Base-by-base conservation (phyloP, 1,139 yeast species). In the Zygosaccharomyces pseudobailii region DNA sequence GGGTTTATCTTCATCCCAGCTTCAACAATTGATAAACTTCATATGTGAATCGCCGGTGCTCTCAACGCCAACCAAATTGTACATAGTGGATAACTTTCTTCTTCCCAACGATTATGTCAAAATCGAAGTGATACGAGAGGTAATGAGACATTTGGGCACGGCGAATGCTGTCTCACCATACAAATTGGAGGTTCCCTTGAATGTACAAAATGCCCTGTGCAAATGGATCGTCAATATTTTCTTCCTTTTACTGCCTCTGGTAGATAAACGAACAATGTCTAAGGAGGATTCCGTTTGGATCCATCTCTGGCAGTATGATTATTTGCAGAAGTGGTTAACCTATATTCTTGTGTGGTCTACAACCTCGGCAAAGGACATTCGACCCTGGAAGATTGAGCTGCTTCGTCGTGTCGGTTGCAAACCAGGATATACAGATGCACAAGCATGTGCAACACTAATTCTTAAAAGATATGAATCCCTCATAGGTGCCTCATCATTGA, bases 251-350 rank as follows among this genome's bases (percentile, higher is more conserved):
- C 38, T 52, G 10, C 60, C 68, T 13, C 65, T 61, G n/a, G 63
- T 65, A 17, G 51, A 57, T 2, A 44, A 49, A n/a, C n/a, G 32
- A 4, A 50, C 61, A 3, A 49, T 67, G 5, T 50, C 62, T 3
- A 49, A 67, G 5, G 57, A 56, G 2, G 53, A 53, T 28, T 67
- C 74, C 1, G 48, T 73, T 10, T 62, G 78, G 46, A 67, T 76
- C 52, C 70, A 72, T 25, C 64, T 70, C 35, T 65, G 79, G 52
- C 71, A 73, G 42, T 74, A 66, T 50, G 79, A 75, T 50, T 71
- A 65, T 44, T 59, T 73, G 34, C 71, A 80, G 31, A 68, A 69
- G 1, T 68, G 71, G 61, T 58, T 74, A 4, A 71, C 79, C 10
- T 73, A 72, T 45, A 51, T 78, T 13, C 56, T 78, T 17, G 63